These are phyloP conservation scores for Aquanectria penicillioides DNA, from an alignment of 2,329 filamentous ascomycete genomes.

Conservation along the genomic window DNA sequence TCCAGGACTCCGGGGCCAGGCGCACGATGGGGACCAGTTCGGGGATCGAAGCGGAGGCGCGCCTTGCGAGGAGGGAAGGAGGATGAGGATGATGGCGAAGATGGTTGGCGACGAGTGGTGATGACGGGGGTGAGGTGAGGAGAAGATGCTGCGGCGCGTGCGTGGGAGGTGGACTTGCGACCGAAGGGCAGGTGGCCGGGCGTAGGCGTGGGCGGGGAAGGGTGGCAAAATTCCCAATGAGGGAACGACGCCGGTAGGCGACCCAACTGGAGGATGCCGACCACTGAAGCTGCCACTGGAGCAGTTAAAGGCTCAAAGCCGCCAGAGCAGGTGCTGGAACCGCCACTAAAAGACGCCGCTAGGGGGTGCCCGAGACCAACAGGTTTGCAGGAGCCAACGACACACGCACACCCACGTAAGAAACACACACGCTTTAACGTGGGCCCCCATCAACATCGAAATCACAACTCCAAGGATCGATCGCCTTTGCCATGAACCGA, in stretches of 20 bases:
- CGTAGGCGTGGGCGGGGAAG: constrained; percentile 34
- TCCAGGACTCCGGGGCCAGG: constrained; percentile 39
- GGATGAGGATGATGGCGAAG: constrained; percentile 23
- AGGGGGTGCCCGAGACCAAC: constrained; percentile 1
- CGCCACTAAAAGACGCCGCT: constrained; percentile 5
- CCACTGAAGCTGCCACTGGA: constrained; percentile 8
- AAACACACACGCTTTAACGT: background rate
- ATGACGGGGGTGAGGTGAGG: constrained; percentile 34
- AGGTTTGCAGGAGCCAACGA: no score
- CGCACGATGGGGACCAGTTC: constrained; percentile 35
- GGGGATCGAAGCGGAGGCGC: constrained; percentile 27
- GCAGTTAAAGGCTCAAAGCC: no score
- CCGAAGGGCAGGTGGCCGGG: constrained; percentile 38
- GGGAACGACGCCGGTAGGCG: constrained; percentile 32
- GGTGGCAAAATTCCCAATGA: constrained; percentile 42
- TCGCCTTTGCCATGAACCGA: no score
- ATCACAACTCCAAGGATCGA: no score
- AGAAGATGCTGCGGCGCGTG: constrained; percentile 36
- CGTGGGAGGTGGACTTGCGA: constrained; percentile 35
- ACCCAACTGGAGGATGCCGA: background rate
- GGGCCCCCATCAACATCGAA: no score
- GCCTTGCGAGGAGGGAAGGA: constrained; percentile 15
- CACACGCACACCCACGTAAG: background rate
- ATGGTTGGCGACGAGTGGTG: constrained; percentile 18
- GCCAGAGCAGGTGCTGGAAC: no score